phyloP scores from a whole-genome alignment of 1,284 basidiomycete genomes.

The Athelia sp. region DNA sequence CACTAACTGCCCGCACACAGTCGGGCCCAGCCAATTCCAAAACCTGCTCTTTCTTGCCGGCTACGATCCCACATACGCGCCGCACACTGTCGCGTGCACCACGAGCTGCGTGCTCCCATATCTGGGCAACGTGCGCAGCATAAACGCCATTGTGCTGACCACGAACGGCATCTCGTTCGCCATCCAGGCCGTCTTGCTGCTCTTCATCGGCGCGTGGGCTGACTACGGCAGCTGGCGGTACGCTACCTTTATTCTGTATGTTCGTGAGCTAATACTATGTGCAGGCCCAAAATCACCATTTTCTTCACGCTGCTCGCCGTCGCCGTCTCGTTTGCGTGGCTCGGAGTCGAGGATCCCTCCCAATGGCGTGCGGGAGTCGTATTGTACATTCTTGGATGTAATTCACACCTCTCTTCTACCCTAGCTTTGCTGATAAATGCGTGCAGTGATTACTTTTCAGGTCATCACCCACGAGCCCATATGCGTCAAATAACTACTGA shows the following conservation, averaged over 20 bases:
- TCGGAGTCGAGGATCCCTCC: constrained; percentile 61
- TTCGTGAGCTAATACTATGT: constrained; percentile 1
- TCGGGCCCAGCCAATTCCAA: constrained; percentile 73
- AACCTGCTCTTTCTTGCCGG: constrained; percentile 70
- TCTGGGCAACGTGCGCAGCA: constrained; percentile 55
- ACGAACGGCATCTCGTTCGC: constrained; percentile 76
- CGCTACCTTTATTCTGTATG: neutral
- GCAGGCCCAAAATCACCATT: constrained; percentile 72
- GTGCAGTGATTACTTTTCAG: constrained; percentile 73
- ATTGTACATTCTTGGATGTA: constrained; percentile 76
- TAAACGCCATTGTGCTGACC: constrained; percentile 73
- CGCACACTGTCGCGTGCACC: constrained; percentile 46
- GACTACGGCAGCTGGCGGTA: constrained; percentile 76
- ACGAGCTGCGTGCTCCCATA: constrained; percentile 64
- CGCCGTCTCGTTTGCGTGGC: constrained; percentile 72
- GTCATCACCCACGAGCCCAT: constrained; percentile 21
- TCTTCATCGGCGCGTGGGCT: constrained; percentile 69
- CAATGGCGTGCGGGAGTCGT: constrained; percentile 68
- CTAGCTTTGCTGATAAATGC: neutral
- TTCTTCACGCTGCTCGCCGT: constrained; percentile 68
- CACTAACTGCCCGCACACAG: neutral
- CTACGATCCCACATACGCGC: constrained; percentile 56
- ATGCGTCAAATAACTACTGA: neutral
- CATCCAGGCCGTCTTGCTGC: constrained; percentile 60
- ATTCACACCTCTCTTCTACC: constrained; percentile 29